Evolutionary conservation across 2,329 filamentous ascomycete species (phyloP).

Genomic region (Pseudogymnoascus sp.): DNA sequence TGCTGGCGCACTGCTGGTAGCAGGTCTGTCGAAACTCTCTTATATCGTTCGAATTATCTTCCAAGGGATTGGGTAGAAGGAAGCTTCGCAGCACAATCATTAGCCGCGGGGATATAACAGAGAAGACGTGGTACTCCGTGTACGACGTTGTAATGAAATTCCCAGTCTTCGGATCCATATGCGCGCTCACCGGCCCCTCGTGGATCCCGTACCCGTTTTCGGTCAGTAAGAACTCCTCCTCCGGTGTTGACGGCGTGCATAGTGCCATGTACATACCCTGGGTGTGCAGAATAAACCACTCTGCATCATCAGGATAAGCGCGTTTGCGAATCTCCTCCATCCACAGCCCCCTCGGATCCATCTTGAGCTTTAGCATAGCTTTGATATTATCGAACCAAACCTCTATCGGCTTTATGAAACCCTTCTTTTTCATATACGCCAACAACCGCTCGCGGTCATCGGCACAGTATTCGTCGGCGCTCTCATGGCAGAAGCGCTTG

Average conservation of each 20-base stretch:
- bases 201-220: slow-evolving; percentile 27
- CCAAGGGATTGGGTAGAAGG: slow-evolving; percentile 18
- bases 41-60: slow-evolving; percentile 13
- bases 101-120: slow-evolving; percentile 20
- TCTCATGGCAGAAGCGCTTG: slow-evolving; percentile 30
- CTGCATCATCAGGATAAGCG: slow-evolving; percentile 27
- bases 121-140: slow-evolving; percentile 17
- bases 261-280: slow-evolving; percentile 26
- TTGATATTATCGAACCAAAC: slow-evolving; percentile 31
- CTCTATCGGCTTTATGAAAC: slow-evolving; percentile 25
- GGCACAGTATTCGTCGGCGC: slow-evolving; percentile 27
- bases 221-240: slow-evolving; percentile 29
- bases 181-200: slow-evolving; percentile 22
- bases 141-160: slow-evolving; percentile 3
- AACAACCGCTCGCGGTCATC: slow-evolving; percentile 23
- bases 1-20: not conserved
- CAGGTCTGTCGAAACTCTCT: not conserved
- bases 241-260: slow-evolving; percentile 22
- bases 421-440: slow-evolving; percentile 27
- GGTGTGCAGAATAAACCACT: slow-evolving; percentile 25
- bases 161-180: not conserved
- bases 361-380: slow-evolving; percentile 26
- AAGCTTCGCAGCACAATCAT: slow-evolving; percentile 21
- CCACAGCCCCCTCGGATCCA: slow-evolving; percentile 25
- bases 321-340: slow-evolving; percentile 19